Percentiles rank a stretch among this genome's conserved stretches.
These are phyloP conservation scores for Fusarium poae DNA, from an alignment of 2,329 filamentous ascomycete species.

Conservation along the genomic window DNA sequence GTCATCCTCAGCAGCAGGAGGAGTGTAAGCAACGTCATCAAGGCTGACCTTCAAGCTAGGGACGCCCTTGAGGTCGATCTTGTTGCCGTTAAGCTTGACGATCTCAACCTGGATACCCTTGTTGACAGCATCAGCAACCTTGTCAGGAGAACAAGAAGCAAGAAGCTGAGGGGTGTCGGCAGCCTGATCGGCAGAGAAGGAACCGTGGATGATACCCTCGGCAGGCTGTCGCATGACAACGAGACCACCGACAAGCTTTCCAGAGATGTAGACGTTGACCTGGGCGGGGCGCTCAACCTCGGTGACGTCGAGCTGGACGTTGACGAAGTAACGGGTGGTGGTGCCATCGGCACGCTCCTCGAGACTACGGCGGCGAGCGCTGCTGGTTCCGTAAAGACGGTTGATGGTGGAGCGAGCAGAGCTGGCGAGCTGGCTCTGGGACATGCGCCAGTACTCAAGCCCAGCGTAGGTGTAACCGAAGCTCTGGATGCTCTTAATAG, in stretches of 20 bases:
- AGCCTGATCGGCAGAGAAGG: slow-evolving; percentile 66
- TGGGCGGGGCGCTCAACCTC: slow-evolving; percentile 55
- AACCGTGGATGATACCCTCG: slow-evolving; percentile 51
- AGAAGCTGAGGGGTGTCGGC: slow-evolving; percentile 71
- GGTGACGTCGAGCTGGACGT: slow-evolving; percentile 52
- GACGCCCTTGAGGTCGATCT: slow-evolving; percentile 52
- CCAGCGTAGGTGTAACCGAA: slow-evolving; percentile 59
- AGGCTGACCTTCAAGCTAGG: slow-evolving; percentile 54
- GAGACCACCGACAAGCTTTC: slow-evolving; percentile 52
- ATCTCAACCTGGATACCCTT: slow-evolving; percentile 53
- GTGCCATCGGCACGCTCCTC: slow-evolving; percentile 30
- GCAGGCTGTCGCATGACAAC: slow-evolving; percentile 55
- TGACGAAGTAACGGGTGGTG: slow-evolving; percentile 54
- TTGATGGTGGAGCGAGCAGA: slow-evolving; percentile 54
- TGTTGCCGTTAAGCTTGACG: slow-evolving; percentile 55
- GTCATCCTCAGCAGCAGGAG: slow-evolving; percentile 43
- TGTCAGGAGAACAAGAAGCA: slow-evolving; percentile 37
- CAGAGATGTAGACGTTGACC: slow-evolving; percentile 53
- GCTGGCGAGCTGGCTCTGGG: slow-evolving; percentile 47
- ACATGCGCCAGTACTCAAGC: slow-evolving; percentile 54
- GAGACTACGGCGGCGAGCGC: slow-evolving; percentile 32
- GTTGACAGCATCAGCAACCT: slow-evolving; percentile 47
- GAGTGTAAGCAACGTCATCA: slow-evolving; percentile 49
- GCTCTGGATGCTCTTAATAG: slow-evolving; percentile 50
- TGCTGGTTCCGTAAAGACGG: slow-evolving; percentile 47